These are phyloP conservation scores for Capronia epimyces DNA, from an alignment of 2,329 filamentous ascomycete genomes.

Conservation along the genomic window DNA sequence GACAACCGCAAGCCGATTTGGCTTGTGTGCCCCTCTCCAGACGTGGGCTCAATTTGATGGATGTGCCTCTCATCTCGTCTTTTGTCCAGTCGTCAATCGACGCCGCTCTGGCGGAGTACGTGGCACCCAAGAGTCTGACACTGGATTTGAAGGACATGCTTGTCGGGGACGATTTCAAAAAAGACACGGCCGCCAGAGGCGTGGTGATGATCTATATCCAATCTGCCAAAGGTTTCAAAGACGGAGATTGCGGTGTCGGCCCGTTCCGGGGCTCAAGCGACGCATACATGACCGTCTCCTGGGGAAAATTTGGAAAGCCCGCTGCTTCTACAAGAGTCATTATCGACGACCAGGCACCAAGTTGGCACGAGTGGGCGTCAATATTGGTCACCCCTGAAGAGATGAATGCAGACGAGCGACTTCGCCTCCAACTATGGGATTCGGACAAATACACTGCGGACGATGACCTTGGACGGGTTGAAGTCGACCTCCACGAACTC, in stretches of 20 bases:
- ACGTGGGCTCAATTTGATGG: constrained; percentile 66
- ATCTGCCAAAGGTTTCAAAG: constrained; percentile 64
- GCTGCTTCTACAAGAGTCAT: constrained; percentile 63
- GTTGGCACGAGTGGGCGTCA: constrained; percentile 65
- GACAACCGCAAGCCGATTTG: constrained; percentile 66
- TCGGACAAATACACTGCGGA: constrained; percentile 67
- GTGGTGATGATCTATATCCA: constrained; percentile 63
- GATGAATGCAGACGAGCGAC: constrained; percentile 63
- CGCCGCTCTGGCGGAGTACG: constrained; percentile 68
- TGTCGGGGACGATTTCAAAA: constrained; percentile 72
- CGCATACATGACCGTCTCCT: constrained; percentile 65
- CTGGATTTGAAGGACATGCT: constrained; percentile 72
- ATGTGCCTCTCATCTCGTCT: constrained; percentile 66
- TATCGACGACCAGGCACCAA: constrained; percentile 59
- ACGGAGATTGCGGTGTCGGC: constrained; percentile 60
- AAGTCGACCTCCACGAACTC: constrained; percentile 60
- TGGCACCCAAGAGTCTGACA: constrained; percentile 69
- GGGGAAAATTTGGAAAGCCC: constrained; percentile 71
- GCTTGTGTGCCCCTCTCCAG: constrained; percentile 66
- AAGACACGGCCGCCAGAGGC: constrained; percentile 61
- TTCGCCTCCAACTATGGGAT: constrained; percentile 70
- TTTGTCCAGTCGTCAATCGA: constrained; percentile 71
- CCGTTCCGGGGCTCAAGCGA: constrained; percentile 61
- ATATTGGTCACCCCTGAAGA: constrained; percentile 67
- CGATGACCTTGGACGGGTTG: constrained; percentile 68